A percentile compares a stretch with the other conserved stretches of the same genome.
These are phyloP conservation scores for Quercus agrifolia DNA, from an alignment of 306 rosid species.

Conservation along the genomic window DNA sequence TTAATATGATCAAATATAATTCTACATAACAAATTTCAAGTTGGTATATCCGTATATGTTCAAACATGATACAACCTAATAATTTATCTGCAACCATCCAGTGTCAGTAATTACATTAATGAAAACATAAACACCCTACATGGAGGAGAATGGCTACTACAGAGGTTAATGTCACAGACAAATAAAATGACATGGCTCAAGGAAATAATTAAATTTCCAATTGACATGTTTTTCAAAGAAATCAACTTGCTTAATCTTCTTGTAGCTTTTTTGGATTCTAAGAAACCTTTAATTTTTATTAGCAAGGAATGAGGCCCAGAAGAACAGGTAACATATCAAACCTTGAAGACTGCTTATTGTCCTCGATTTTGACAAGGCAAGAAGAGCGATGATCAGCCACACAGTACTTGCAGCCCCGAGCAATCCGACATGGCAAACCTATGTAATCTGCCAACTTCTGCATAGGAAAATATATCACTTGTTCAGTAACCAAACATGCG, in stretches of 20 bases:
- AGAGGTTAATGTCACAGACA: background rate
- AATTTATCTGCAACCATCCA: background rate
- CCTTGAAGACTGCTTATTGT: constrained; percentile 65
- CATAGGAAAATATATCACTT: constrained; percentile 21
- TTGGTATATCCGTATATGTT: background rate
- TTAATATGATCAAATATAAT: background rate
- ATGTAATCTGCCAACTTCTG: constrained; percentile 95
- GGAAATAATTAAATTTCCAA: background rate
- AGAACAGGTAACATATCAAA: constrained; percentile 25
- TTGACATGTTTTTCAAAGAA: background rate
- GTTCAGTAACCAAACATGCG: background rate
- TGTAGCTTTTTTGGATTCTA: background rate
- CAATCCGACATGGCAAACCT: constrained; percentile 98
- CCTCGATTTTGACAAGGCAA: constrained; percentile 85
- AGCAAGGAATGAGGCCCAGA: constrained; percentile 5
- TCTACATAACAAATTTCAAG: background rate
- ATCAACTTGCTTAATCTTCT: background rate
- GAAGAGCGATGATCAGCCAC: constrained; percentile 91
- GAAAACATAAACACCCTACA: background rate
- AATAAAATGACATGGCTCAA: background rate
- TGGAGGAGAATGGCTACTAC: background rate
- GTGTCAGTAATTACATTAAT: background rate
- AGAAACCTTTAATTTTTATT: background rate
- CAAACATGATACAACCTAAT: background rate
- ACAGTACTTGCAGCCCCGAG: constrained; percentile 94